Conservation (phyloP, 2,329 filamentous ascomycete species). For the Rutstroemia sp. region DNA sequence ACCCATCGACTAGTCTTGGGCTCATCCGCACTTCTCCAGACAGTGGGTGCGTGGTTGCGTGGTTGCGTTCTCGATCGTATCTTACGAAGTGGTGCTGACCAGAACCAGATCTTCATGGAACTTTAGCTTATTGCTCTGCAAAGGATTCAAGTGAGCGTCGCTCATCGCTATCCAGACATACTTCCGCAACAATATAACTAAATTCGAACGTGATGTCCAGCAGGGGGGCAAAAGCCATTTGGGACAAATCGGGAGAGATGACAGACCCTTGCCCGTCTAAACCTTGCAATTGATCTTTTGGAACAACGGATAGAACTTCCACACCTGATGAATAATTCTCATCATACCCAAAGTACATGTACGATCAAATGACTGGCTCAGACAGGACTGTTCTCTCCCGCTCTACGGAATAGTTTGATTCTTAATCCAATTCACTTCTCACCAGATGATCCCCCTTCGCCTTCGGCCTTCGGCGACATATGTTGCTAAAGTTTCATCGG, state of each 20-base stretch:
- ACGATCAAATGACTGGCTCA: neutral
- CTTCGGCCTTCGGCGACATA: too few relatives aligned
- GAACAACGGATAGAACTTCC: conserved; percentile 1
- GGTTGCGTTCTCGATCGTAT: too few relatives aligned
- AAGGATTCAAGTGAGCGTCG: neutral
- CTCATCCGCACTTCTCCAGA: neutral
- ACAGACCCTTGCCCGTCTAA: neutral
- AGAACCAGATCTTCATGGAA: too few relatives aligned
- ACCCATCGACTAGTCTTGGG: too few relatives aligned
- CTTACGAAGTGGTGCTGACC: too few relatives aligned
- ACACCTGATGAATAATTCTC: neutral
- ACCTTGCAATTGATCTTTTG: neutral
- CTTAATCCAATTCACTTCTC: too few relatives aligned
- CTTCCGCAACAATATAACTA: neutral
- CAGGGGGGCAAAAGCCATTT: neutral
- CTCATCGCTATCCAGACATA: neutral
- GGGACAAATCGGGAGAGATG: conserved; percentile 5
- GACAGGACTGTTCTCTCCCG: too few relatives aligned
- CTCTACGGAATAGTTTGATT: too few relatives aligned
- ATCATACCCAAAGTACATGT: neutral
- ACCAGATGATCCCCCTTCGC: too few relatives aligned
- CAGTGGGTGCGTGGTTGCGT: neutral
- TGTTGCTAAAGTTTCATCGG: neutral
- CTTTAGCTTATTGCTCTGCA: neutral
- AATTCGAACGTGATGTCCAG: neutral